Evolutionary conservation across 345 rosid genomes (phyloP).

Genomic region (Lepidium aucheri): DNA sequence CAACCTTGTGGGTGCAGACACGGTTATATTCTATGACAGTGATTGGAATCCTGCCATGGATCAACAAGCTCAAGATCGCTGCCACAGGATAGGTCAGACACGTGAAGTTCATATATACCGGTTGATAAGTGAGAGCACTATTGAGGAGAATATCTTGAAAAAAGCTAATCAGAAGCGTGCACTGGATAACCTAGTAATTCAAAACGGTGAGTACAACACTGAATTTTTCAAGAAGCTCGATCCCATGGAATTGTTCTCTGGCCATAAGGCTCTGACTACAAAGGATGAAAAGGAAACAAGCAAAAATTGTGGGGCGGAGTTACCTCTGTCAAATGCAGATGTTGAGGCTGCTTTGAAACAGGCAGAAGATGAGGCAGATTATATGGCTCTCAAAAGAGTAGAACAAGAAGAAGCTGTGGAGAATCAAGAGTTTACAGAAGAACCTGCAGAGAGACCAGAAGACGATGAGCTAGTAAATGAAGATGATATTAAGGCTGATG

Average conservation of each 20-base stretch:
- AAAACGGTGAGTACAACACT: slow-evolving; percentile 94
- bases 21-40: slow-evolving; percentile 97
- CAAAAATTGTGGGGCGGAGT: slow-evolving; percentile 36
- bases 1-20: slow-evolving; percentile 98
- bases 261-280: slow-evolving; percentile 50
- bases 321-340: slow-evolving; percentile 75
- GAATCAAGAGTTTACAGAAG: slow-evolving; percentile 98
- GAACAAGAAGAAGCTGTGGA: slow-evolving; percentile 99
- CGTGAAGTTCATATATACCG: slow-evolving; percentile 97
- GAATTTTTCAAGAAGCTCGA: slow-evolving; percentile 99
- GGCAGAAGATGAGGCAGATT: slow-evolving; percentile 99
- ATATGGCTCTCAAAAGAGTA: slow-evolving; percentile 96
- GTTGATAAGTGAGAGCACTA: slow-evolving; percentile 94
- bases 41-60: slow-evolving; percentile 99
- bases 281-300: slow-evolving; percentile 56
- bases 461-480: slow-evolving; percentile 87
- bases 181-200: slow-evolving; percentile 95
- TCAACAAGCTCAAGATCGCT: slow-evolving; percentile 99
- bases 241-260: slow-evolving; percentile 94
- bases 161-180: slow-evolving; percentile 99
- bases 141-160: slow-evolving; percentile 95
- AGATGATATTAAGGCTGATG: slow-evolving; percentile 75
- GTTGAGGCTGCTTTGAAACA: slow-evolving; percentile 96
- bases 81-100: slow-evolving; percentile 99
- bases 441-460: slow-evolving; percentile 76